Percentiles rank a stretch among this genome's conserved stretches.
Evolutionary conservation across 768 basidiomycete species (phyloP).

Genomic region (Leccinum boreale): DNA sequence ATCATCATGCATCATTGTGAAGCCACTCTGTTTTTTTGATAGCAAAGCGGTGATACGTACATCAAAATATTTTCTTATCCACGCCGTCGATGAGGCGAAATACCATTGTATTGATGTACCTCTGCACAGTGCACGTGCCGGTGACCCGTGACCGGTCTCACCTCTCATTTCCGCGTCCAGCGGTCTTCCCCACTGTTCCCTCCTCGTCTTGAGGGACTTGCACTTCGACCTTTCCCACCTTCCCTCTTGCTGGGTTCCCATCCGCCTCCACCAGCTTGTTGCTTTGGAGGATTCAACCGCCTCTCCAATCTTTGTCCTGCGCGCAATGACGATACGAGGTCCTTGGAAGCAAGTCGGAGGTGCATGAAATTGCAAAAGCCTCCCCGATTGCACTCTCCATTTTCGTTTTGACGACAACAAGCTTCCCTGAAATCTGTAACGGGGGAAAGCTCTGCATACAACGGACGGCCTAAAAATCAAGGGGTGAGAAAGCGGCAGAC

Average conservation of each 20-base stretch:
- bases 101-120: not conserved
- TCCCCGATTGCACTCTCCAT: conserved; percentile 96
- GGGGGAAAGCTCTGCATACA: conserved; percentile 96
- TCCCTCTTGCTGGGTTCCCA: conserved; percentile 81
- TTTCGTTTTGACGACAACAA: conserved; percentile 98
- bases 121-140: not conserved
- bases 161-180: conserved; percentile 58
- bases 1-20: no score
- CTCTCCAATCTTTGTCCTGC: conserved; percentile 84
- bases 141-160: not conserved
- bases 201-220: conserved; percentile 63
- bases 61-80: not conserved
- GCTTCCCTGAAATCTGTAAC: conserved; percentile 99
- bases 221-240: conserved; percentile 64
- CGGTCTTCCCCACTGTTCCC: conserved; percentile 71
- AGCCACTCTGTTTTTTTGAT: not conserved
- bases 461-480: conserved; percentile 67
- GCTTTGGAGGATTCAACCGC: conserved; percentile 65
- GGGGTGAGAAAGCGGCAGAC: conserved; percentile 2
- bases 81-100: not conserved
- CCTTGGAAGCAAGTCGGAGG: conserved; percentile 81
- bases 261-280: conserved; percentile 65
- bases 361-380: conserved; percentile 99
- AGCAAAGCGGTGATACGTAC: not conserved
- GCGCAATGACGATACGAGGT: conserved; percentile 73